Evolutionary conservation across 306 rosid species (phyloP).

Genomic region (Cucumis sativus): DNA sequence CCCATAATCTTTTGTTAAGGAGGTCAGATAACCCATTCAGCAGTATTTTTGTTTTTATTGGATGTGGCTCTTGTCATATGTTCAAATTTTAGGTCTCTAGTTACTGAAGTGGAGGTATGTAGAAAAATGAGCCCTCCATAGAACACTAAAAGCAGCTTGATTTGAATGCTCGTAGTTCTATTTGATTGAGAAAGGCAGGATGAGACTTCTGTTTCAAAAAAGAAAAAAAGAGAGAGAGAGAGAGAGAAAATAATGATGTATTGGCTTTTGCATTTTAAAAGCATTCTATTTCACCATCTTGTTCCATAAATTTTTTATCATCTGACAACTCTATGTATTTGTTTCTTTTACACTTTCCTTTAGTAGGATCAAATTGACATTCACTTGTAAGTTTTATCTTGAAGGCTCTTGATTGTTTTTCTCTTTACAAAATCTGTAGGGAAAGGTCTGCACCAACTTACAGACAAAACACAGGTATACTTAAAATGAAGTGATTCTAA

Average conservation of each 20-base stretch:
- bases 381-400: conserved; percentile 1
- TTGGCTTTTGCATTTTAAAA: too few relatives aligned
- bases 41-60: not conserved
- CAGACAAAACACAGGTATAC: conserved; percentile 60
- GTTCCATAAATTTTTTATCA: not conserved
- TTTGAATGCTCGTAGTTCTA: not conserved
- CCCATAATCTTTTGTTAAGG: conserved; percentile 2
- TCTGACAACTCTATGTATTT: not conserved
- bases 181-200: not conserved
- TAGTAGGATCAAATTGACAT: not conserved
- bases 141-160: not conserved
- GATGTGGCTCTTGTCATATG: not conserved
- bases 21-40: conserved; percentile 3
- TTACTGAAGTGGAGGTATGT: not conserved
- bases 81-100: not conserved
- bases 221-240: too few relatives aligned
- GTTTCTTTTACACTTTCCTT: not conserved
- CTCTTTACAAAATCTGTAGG: conserved; percentile 39
- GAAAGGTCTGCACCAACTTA: conserved; percentile 50
- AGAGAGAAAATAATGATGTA: too few relatives aligned
- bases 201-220: too few relatives aligned
- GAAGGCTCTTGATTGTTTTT: conserved; percentile 16
- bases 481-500: conserved; percentile 14
- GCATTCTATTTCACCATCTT: not conserved
- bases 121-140: not conserved